A percentile compares a stretch with the other conserved stretches of the same genome.
phyloP scores from a whole-genome alignment of 495 filamentous ascomycete genomes.

The Aspergillus biplanus region DNA sequence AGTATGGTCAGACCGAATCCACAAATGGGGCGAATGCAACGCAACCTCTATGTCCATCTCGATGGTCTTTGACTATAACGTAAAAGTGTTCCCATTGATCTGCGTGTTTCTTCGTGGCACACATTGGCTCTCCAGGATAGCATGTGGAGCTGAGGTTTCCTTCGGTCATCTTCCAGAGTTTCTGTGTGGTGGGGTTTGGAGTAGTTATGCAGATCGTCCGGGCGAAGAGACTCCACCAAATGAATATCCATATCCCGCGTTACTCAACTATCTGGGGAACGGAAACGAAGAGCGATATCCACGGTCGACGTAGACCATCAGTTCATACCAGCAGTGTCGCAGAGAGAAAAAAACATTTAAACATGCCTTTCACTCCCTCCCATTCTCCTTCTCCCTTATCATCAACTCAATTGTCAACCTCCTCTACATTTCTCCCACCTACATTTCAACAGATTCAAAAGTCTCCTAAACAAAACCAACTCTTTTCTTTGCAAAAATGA shows the following conservation, averaged over 20 bases:
- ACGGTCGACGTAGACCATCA: not conserved
- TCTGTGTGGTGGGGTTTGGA: not conserved
- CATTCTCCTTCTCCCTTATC: not conserved
- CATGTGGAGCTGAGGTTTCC: not conserved
- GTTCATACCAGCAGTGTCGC: too few species aligned
- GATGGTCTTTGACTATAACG: not conserved
- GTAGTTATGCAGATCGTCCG: not conserved
- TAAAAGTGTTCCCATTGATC: not conserved
- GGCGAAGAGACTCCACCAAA: not conserved
- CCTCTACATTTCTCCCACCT: not conserved
- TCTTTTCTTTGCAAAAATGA: slow-evolving; percentile 11
- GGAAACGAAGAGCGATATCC: not conserved
- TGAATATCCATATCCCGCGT: not conserved
- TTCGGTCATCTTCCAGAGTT: not conserved
- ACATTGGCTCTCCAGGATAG: not conserved
- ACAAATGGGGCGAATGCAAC: not conserved
- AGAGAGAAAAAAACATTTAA: too few species aligned
- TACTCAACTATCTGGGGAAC: not conserved
- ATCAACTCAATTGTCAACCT: not conserved
- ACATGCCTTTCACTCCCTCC: not conserved
- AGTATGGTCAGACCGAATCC: not conserved
- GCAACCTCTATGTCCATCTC: not conserved
- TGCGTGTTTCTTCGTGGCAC: not conserved
- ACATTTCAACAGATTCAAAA: not conserved
- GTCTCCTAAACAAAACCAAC: not conserved